Base-by-base conservation (phyloP, 176 grass and related monocot species). In the Juncus effusus region DNA sequence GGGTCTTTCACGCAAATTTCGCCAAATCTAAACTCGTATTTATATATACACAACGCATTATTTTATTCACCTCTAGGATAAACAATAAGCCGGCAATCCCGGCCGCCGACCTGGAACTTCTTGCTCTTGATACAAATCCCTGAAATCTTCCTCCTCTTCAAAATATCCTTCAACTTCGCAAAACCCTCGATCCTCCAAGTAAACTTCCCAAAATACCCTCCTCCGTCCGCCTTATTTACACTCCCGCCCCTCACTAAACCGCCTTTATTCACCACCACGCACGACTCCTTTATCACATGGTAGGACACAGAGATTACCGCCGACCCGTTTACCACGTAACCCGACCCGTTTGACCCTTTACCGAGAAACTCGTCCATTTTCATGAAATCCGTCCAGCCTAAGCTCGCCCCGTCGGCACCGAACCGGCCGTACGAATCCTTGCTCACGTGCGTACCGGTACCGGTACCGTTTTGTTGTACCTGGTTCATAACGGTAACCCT, bases 51-150 rank as follows among this genome's bases (percentile, higher is more conserved):
- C 19, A 47, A 42, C 10, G 5, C 5, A 40, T 49, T 50, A 19
- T 45, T 16, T 65, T 12, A 15, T 76, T 86, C 85, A 97, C 94
- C 94, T 44, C 94, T 84, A 74, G 94, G 94, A 87, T 99, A 99
- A 62, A 99, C 80, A 82, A 99, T 99, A 62, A 99, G 94, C 60
- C 94, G 80, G 63, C 94, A 99, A 61, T 99, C 94, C 42, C 94
- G 77, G 60, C 85, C 86, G 16, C 94, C 94, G 51, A 93, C 85
- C 79, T 93, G 94, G 76, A 99, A 99, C 64, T 71, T 87, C 40
- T 79, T 85, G 80, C 94, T 93, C 77, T 99, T 99, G 72, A 99
- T 92, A 74, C 85, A 93, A 41, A 89, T 84, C 72, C 94, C 94
- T 0, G 80, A 84, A 15, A 99, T 84, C 80, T 89, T 93, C 51